phyloP scores from a whole-genome alignment of 192 early-diverging fungal species.

The Diversispora epigaea region DNA sequence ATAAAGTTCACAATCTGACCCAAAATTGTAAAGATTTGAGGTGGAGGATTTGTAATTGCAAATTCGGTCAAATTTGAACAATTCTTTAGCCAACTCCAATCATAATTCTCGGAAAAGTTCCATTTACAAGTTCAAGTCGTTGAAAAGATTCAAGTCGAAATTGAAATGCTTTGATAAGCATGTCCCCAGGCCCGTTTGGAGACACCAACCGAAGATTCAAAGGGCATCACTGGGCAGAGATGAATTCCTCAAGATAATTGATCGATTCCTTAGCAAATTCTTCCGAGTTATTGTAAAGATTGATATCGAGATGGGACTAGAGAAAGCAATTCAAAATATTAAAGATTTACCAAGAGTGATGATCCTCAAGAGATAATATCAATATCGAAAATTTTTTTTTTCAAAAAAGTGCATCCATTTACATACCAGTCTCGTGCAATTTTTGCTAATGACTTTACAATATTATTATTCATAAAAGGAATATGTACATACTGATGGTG shows the following conservation, averaged over 20 bases:
- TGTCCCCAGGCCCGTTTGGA: slow-evolving; percentile 14
- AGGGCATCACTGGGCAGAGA: not conserved
- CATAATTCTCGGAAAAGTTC: slow-evolving; percentile 16
- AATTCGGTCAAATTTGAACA: slow-evolving; percentile 24
- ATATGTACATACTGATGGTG: no score
- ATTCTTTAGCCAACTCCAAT: not conserved
- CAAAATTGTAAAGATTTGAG: not conserved
- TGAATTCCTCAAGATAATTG: not conserved
- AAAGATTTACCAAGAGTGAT: no score
- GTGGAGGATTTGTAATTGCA: no score
- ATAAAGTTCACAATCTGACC: not conserved
- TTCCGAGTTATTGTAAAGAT: slow-evolving; percentile 9
- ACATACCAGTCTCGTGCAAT: slow-evolving; percentile 27
- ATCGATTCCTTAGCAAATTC: not conserved
- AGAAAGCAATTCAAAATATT: not conserved
- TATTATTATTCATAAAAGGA: slow-evolving; percentile 21
- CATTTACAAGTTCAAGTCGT: slow-evolving; percentile 32
- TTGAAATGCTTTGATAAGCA: slow-evolving; percentile 14
- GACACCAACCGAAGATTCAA: slow-evolving; percentile 29
- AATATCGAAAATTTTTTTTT: no score
- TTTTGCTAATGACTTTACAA: slow-evolving; percentile 21
- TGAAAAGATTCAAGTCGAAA: slow-evolving; percentile 14
- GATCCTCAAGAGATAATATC: no score
- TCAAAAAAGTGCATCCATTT: not conserved
- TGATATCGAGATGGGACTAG: slow-evolving; percentile 28